Percentiles rank a stretch among this genome's conserved stretches.
Conservation (phyloP, 257 asterid genomes). For the Lithospermum erythrorhizon region DNA sequence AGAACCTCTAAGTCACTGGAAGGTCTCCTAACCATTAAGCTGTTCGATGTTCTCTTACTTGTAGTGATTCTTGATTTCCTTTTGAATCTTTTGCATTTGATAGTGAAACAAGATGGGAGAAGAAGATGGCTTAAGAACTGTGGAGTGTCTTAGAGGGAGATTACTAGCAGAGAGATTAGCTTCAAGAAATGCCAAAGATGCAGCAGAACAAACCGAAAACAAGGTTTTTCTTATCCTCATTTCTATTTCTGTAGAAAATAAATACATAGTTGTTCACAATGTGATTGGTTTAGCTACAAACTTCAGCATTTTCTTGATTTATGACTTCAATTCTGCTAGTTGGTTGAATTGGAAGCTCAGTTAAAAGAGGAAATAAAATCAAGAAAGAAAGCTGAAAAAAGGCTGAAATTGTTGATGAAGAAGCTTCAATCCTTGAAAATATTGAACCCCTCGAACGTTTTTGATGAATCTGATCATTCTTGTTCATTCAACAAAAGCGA, state of each 20-base stretch:
- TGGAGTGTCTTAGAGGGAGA: constrained; percentile 81
- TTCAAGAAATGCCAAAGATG: constrained; percentile 59
- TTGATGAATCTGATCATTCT: constrained; percentile 35
- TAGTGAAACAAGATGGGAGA: constrained; percentile 29
- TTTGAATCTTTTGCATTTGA: not conserved
- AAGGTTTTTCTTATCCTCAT: constrained; percentile 28
- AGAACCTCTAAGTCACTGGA: too few species aligned
- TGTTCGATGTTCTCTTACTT: too few species aligned
- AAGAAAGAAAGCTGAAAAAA: constrained; percentile 69
- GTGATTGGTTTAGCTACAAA: not conserved
- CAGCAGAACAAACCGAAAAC: constrained; percentile 35
- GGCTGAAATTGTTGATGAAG: constrained; percentile 41
- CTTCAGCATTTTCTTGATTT: not conserved
- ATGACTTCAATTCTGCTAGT: constrained; percentile 22
- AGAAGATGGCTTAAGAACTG: constrained; percentile 55
- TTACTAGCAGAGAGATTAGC: constrained; percentile 73
- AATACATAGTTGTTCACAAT: not conserved
- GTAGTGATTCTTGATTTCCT: not conserved
- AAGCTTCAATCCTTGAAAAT: constrained; percentile 41
- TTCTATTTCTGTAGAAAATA: not conserved
- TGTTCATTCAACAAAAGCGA: constrained; percentile 31
- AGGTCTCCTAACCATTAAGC: too few species aligned
- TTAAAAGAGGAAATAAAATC: constrained; percentile 60
- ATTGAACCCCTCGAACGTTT: constrained; percentile 25
- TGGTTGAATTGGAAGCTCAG: constrained; percentile 51